A percentile compares a stretch with the other conserved stretches of the same genome.
These are phyloP conservation scores for Skeletonema potamos DNA, from an alignment of 108 stramenopile species.

Conservation along the genomic window DNA sequence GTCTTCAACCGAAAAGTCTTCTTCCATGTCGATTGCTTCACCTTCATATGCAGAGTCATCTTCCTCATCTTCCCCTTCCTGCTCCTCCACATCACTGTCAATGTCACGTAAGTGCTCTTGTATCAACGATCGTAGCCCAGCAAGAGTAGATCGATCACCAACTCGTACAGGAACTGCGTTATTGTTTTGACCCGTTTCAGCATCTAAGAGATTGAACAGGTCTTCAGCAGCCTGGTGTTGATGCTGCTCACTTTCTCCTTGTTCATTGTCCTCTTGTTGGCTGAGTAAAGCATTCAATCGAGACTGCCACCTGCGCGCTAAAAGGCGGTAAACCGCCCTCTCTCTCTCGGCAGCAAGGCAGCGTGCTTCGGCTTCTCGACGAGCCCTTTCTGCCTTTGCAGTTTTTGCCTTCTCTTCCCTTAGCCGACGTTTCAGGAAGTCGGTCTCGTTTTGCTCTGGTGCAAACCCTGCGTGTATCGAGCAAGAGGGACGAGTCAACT, in stretches of 20 bases:
- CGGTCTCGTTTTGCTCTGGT: constrained; percentile 57
- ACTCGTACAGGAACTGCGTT: constrained; percentile 7
- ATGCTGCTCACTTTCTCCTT: constrained; percentile 12
- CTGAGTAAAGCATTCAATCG: constrained; percentile 50
- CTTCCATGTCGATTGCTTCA: constrained; percentile 33
- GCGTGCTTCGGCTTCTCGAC: constrained; percentile 54
- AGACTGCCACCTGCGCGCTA: constrained; percentile 69
- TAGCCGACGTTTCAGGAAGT: constrained; percentile 62
- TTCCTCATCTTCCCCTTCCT: constrained; percentile 40
- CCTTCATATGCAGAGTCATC: constrained; percentile 14
- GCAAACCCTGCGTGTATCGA: constrained; percentile 67
- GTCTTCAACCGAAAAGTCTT: constrained; percentile 11
- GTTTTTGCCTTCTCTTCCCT: constrained; percentile 65
- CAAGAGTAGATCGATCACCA: constrained; percentile 21
- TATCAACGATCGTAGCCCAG: constrained; percentile 23
- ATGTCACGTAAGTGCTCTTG: constrained; percentile 35
- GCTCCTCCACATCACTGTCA: constrained; percentile 24
- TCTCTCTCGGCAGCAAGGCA: constrained; percentile 56
- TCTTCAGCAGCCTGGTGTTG: constrained; percentile 31
- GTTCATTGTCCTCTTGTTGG: constrained; percentile 11
- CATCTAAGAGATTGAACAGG: constrained; percentile 16
- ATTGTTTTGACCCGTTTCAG: constrained; percentile 12
- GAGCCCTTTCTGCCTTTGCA: constrained; percentile 55
- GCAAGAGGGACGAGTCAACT: not conserved
- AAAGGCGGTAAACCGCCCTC: constrained; percentile 59